Base-by-base conservation (phyloP, 2,329 filamentous ascomycete species). In the Juglanconis sp. region DNA sequence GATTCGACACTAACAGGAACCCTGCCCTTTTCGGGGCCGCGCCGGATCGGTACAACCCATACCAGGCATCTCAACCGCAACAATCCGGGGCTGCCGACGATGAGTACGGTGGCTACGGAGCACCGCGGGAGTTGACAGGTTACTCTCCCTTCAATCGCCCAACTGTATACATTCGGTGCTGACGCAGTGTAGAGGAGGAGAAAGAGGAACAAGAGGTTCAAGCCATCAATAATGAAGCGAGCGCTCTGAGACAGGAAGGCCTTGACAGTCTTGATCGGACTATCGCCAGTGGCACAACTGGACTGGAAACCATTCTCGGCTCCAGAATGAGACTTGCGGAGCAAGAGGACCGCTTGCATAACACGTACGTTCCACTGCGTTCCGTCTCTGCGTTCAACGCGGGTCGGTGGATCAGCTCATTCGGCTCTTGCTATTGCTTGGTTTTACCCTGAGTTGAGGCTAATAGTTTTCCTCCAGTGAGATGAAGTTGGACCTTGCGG, bases 261-360 rank as follows among this genome's bases (percentile, higher is more conserved):
- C 85, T 93, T 36, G 64, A 66, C 10, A 74, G 70, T 13, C 89
- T 88, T 10, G 80, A 87, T 57, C 91, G 91, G 70, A 87, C 88
- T 13, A 77, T 90, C 48, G 81, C 84, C 8, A 82, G 17, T 17
- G 17, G 17, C 17, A 17, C 17, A 17, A 17, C 17, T 17, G 17
- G 17, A 17, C 17, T 17, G 17, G 17, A 17, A 17, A 17, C 17
- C 17, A 17, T 17, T 17, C 17, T 17, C 17, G 17, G 17, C 17
- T 17, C 88, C 17, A 80, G 94, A 42, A 87, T 86, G 44, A 82
- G 89, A 59, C 83, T 96, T 11, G 90, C 88, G 56, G 85, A 83
- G 13, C 92, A 96, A 73, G 89, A 89, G 61, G 91, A 96, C 71
- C 83, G 88, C 15, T 82, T 96, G 58, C 86, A 93, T 71, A 91